Conservation (phyloP, 179 eudicot genomes). For the Beta corolliflora region DNA sequence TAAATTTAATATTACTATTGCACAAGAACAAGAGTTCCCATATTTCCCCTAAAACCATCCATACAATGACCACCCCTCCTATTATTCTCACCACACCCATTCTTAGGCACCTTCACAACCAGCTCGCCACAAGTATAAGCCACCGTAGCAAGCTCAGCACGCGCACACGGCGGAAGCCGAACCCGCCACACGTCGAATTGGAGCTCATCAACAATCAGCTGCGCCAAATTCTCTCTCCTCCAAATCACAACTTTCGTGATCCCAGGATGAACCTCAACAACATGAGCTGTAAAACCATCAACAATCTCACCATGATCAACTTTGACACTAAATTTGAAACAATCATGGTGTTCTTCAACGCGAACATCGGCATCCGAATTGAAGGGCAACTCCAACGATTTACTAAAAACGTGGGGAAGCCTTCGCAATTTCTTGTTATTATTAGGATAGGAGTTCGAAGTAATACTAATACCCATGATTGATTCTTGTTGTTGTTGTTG, state of each 20-base stretch:
- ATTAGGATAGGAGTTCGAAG: no score
- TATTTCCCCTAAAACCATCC: constrained; percentile 25
- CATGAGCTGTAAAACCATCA: constrained; percentile 49
- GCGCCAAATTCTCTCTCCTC: constrained; percentile 19
- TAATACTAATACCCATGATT: not conserved
- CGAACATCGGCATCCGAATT: constrained; percentile 63
- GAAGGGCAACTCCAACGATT: constrained; percentile 74
- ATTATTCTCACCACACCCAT: constrained; percentile 26
- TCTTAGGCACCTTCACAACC: constrained; percentile 82
- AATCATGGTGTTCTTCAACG: constrained; percentile 47
- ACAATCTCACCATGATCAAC: constrained; percentile 18
- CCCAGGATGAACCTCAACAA: constrained; percentile 65
- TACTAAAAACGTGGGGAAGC: constrained; percentile 80
- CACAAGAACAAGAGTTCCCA: constrained; percentile 53
- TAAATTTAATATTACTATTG: constrained; percentile 27
- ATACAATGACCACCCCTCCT: constrained; percentile 27
- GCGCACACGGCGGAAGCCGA: constrained; percentile 58
- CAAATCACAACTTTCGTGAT: constrained; percentile 65
- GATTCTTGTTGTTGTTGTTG: not conserved
- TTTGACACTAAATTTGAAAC: constrained; percentile 52
- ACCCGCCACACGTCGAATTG: constrained; percentile 79
- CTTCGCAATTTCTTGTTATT: constrained; percentile 57
- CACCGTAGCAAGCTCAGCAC: constrained; percentile 66
- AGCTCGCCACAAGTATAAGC: constrained; percentile 54
- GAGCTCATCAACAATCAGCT: constrained; percentile 37